Evolutionary conservation across 768 basidiomycete genomes (phyloP).

Genomic region (Pleurotus cornucopiae): DNA sequence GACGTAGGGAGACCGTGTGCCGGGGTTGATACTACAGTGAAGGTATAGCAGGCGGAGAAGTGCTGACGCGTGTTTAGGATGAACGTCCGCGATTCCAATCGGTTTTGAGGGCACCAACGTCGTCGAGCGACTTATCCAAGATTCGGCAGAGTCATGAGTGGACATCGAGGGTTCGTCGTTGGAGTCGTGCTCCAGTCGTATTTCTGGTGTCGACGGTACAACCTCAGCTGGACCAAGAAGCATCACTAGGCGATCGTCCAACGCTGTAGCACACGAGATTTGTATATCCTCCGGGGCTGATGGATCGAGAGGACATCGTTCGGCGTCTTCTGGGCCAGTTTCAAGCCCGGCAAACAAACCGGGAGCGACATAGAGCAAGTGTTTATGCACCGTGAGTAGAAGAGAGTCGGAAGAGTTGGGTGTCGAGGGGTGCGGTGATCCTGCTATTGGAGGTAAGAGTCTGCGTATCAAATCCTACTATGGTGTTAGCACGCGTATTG

Average conservation of each 20-base stretch:
- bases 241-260: constrained; percentile 48
- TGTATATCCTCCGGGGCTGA: constrained; percentile 39
- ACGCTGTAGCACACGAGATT: constrained; percentile 43
- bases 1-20: constrained; percentile 61
- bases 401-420: constrained; percentile 41
- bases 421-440: constrained; percentile 35
- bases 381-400: constrained; percentile 46
- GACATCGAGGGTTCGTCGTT: constrained; percentile 33
- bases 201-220: constrained; percentile 31
- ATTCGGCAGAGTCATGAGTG: constrained; percentile 24
- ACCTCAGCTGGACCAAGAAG: constrained; percentile 29
- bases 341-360: constrained; percentile 46
- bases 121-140: constrained; percentile 20
- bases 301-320: constrained; percentile 47
- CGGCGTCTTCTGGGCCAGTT: constrained; percentile 43
- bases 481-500: constrained; percentile 8
- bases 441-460: constrained; percentile 50
- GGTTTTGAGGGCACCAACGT: constrained; percentile 46
- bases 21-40: constrained; percentile 69
- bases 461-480: constrained; percentile 65
- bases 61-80: constrained; percentile 58
- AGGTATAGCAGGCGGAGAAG: constrained; percentile 69
- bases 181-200: constrained; percentile 27
- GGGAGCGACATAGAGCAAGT: constrained; percentile 51
- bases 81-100: constrained; percentile 41